Conservation (phyloP, 2,329 filamentous ascomycete genomes). For the Cladosporium velox region DNA sequence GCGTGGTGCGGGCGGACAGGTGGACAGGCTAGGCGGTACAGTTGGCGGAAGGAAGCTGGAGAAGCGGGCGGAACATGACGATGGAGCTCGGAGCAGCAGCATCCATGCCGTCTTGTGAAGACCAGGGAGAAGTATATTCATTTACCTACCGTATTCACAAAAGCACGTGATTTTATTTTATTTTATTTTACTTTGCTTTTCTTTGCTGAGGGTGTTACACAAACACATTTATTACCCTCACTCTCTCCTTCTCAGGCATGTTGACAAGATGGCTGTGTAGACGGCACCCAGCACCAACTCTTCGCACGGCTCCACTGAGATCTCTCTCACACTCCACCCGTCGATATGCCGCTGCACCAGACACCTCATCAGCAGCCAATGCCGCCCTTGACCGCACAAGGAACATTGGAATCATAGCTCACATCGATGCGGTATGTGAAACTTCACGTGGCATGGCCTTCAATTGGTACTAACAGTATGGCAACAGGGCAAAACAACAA, state of each 20-base stretch:
- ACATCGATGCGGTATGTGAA: slow-evolving; percentile 78
- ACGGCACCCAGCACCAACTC: slow-evolving; percentile 20
- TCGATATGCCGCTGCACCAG: slow-evolving; percentile 17
- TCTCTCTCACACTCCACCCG: slow-evolving; percentile 18
- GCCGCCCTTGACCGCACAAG: slow-evolving; percentile 57
- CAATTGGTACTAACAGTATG: background rate
- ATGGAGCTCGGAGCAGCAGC: background rate
- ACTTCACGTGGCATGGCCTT: background rate
- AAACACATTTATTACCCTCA: background rate
- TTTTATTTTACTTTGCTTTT: too few species aligned
- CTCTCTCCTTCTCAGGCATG: slow-evolving; percentile 7
- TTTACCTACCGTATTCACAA: background rate
- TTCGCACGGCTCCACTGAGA: slow-evolving; percentile 11
- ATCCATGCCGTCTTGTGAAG: background rate
- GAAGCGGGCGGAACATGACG: background rate
- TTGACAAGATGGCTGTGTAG: slow-evolving; percentile 27
- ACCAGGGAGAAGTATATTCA: background rate
- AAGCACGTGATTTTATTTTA: background rate
- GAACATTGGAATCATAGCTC: slow-evolving; percentile 98
- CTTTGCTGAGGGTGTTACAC: background rate
- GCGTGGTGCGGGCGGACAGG: background rate
- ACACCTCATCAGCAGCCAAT: slow-evolving; percentile 15
- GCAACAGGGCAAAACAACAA: slow-evolving; percentile 84
- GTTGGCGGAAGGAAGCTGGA: background rate
- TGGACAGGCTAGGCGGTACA: background rate